Evolutionary conservation across 768 basidiomycete genomes (phyloP).

Genomic region (Imleria badia): DNA sequence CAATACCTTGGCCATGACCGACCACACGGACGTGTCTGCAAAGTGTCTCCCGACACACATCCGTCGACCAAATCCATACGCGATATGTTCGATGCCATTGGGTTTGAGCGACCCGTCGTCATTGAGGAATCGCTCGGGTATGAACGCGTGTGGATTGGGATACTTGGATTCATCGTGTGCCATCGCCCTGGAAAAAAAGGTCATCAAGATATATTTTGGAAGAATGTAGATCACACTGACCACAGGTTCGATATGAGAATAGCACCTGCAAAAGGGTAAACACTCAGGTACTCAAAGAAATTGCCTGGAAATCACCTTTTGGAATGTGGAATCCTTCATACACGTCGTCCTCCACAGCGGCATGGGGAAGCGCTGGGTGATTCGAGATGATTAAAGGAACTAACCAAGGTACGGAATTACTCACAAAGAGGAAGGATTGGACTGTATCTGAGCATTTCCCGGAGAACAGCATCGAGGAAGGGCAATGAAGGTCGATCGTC

Average conservation of each 20-base stretch:
- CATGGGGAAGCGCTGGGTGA: constrained; percentile 25
- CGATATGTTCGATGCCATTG: neutral
- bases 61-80: too few relatives aligned
- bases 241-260: constrained; percentile 6
- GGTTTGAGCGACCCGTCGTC: too few relatives aligned
- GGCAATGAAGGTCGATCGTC: neutral
- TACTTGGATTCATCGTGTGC: too few relatives aligned
- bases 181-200: neutral
- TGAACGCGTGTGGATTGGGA: too few relatives aligned
- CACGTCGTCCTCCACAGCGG: constrained; percentile 37
- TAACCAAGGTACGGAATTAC: neutral
- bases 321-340: constrained; percentile 51
- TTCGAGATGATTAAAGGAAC: neutral
- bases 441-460: neutral
- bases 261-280: neutral
- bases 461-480: constrained; percentile 3
- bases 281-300: accelerated
- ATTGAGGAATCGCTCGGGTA: too few relatives aligned
- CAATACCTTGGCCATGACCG: too few relatives aligned
- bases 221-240: neutral
- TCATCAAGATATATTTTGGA: neutral
- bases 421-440: neutral
- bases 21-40: too few relatives aligned
- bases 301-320: constrained; percentile 15
- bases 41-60: too few relatives aligned